Percentiles rank a stretch among this genome's conserved stretches.
phyloP scores from a whole-genome alignment of 2,329 filamentous ascomycete species.

The Talaromyces verruculosus region DNA sequence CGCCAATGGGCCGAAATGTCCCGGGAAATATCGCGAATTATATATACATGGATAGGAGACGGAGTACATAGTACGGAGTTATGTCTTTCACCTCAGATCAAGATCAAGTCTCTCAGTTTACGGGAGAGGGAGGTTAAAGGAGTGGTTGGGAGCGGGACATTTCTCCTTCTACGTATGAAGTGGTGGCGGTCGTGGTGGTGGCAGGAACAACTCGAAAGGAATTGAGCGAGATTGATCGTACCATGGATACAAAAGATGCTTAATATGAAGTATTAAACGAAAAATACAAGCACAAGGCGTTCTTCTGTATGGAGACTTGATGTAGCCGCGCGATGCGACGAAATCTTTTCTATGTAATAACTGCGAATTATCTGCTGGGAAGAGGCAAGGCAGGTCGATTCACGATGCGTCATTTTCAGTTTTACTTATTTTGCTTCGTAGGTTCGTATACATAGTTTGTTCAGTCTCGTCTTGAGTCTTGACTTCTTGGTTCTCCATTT shows the following conservation, averaged over 20 bases:
- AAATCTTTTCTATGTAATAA: background rate
- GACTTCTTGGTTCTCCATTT: background rate
- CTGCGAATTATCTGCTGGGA: background rate
- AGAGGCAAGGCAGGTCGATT: background rate
- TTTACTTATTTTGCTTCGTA: background rate
- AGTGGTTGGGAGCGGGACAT: background rate
- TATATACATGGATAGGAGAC: background rate
- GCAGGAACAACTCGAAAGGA: background rate
- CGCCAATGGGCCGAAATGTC: background rate
- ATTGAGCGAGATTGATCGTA: background rate
- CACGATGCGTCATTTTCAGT: conserved; percentile 1
- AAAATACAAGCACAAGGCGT: background rate
- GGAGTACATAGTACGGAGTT: conserved; percentile 4
- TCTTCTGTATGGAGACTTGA: background rate
- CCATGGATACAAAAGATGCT: conserved; percentile 4
- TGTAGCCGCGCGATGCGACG: conserved; percentile 15
- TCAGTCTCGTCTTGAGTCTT: background rate
- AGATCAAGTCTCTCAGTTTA: no score
- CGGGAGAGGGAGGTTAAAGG: no score
- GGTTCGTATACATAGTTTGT: background rate
- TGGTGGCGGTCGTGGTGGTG: background rate
- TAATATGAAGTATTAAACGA: background rate
- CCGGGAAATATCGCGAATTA: background rate
- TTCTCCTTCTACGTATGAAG: background rate
- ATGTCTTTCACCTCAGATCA: background rate